Evolutionary conservation across 2,329 filamentous ascomycete genomes (phyloP).

Genomic region (Diplocarpon mali): DNA sequence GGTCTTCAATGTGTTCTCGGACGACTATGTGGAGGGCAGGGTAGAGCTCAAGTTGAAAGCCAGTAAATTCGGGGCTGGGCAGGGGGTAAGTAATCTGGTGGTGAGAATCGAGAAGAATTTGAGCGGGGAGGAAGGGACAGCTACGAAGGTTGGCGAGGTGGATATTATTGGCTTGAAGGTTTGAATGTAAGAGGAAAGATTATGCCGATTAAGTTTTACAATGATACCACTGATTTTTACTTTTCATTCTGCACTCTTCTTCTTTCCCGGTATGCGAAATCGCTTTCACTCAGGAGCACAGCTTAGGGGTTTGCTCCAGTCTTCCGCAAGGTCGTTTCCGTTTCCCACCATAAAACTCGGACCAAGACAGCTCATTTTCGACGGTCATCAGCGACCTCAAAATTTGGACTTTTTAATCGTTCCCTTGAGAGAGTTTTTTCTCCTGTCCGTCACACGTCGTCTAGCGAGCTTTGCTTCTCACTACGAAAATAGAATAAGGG

Average conservation of each 20-base stretch:
- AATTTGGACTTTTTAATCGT: too few relatives aligned
- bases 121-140: slow-evolving; percentile 19
- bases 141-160: slow-evolving; percentile 20
- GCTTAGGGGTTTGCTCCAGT: too few relatives aligned
- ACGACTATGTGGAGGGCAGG: slow-evolving; percentile 22
- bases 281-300: too few relatives aligned
- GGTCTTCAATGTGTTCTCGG: slow-evolving; percentile 21
- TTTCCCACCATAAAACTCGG: too few relatives aligned
- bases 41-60: slow-evolving; percentile 23
- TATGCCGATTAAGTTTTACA: background rate
- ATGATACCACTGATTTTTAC: background rate
- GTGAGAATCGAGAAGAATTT: slow-evolving; percentile 24
- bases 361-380: too few relatives aligned
- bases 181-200: background rate
- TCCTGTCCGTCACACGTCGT: too few relatives aligned
- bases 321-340: too few relatives aligned
- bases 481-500: too few relatives aligned
- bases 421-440: too few relatives aligned
- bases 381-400: too few relatives aligned
- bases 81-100: slow-evolving; percentile 20
- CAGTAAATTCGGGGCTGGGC: slow-evolving; percentile 21
- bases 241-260: background rate
- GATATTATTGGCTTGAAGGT: slow-evolving; percentile 21
- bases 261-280: background rate
- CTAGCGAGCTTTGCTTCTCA: too few relatives aligned